phyloP scores from a whole-genome alignment of 192 early-diverging fungal species.

The Diversispora epigaea region DNA sequence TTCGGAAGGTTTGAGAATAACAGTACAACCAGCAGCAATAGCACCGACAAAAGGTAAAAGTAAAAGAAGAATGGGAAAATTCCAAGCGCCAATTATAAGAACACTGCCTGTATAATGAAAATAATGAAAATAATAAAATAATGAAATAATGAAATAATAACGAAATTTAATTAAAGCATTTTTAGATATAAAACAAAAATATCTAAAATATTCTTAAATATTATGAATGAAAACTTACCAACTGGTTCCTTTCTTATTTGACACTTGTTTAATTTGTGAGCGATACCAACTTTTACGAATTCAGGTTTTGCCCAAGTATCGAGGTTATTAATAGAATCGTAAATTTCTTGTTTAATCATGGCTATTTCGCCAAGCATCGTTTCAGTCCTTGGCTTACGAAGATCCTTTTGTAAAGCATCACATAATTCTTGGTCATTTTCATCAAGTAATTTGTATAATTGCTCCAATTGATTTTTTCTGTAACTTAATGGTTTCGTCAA shows the following conservation, averaged over 20 bases:
- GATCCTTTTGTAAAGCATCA: constrained; percentile 58
- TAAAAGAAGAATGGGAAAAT: constrained; percentile 59
- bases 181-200: too few relatives aligned
- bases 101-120: constrained; percentile 33
- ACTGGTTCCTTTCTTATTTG: constrained; percentile 72
- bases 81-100: constrained; percentile 54
- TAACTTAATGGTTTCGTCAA: constrained; percentile 47
- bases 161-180: too few relatives aligned
- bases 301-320: constrained; percentile 57
- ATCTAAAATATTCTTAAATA: too few relatives aligned
- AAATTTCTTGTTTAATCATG: constrained; percentile 45
- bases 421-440: constrained; percentile 57
- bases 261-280: constrained; percentile 47
- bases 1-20: constrained; percentile 86
- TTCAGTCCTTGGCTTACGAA: constrained; percentile 57
- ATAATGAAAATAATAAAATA: too few relatives aligned
- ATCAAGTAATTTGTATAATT: constrained; percentile 57
- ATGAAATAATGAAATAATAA: not conserved
- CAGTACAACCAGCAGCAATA: constrained; percentile 88
- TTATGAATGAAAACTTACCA: constrained; percentile 40
- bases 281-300: constrained; percentile 39
- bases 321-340: constrained; percentile 56
- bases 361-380: constrained; percentile 57
- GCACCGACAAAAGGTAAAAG: constrained; percentile 77
- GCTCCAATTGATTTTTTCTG: constrained; percentile 63